These are phyloP conservation scores for Neostapfia colusana DNA, from an alignment of 176 grass and related monocot genomes.

Conservation along the genomic window DNA sequence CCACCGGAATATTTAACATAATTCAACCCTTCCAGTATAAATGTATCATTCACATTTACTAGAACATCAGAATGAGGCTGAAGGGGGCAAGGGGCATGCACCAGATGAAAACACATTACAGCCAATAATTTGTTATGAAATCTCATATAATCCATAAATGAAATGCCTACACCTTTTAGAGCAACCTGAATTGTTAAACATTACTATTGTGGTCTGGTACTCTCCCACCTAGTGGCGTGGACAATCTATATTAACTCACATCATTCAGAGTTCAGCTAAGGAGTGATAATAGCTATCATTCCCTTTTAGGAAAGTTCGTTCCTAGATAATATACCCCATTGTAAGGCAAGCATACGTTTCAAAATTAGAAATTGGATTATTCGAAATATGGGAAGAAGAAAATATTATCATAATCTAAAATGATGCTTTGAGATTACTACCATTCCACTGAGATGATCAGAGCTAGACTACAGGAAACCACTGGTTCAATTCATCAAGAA, in stretches of 20 bases:
- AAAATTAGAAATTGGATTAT: too few relatives aligned
- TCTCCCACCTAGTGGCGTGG: background rate
- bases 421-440: too few relatives aligned
- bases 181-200: background rate
- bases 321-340: too few relatives aligned
- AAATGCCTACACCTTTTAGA: background rate
- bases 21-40: conserved; percentile 1
- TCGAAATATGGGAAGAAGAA: too few relatives aligned
- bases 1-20: background rate
- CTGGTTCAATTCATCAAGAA: background rate
- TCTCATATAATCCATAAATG: background rate
- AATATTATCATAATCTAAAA: too few relatives aligned
- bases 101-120: background rate
- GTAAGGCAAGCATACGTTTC: too few relatives aligned
- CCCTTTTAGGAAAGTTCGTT: too few relatives aligned
- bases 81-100: background rate
- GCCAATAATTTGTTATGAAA: background rate
- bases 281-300: too few relatives aligned
- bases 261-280: too few relatives aligned
- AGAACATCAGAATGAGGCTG: conserved; percentile 8
- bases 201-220: background rate
- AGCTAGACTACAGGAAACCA: background rate
- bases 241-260: conserved; percentile 1
- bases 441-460: too few relatives aligned
- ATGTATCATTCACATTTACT: background rate